These are phyloP conservation scores for Fusarium sp. DNA, from an alignment of 2,329 filamentous ascomycete species.

Conservation along the genomic window DNA sequence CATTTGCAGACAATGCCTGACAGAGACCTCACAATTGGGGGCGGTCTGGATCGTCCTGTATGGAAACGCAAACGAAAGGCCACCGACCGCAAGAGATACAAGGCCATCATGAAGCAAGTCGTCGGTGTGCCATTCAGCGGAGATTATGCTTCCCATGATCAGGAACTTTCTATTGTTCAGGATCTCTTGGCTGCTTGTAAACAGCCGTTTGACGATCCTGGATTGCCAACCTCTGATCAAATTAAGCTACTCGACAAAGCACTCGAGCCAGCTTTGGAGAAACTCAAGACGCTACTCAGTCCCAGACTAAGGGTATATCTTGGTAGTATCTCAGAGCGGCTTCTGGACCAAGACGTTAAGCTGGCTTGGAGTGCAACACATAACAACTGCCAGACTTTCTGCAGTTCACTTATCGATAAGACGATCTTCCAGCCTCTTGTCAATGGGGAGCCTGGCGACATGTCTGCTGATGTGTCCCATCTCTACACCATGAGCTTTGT, in stretches of 20 bases:
- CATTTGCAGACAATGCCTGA: slow-evolving; percentile 33
- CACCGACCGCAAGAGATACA: slow-evolving; percentile 45
- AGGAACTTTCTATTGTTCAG: slow-evolving; percentile 44
- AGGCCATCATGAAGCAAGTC: slow-evolving; percentile 53
- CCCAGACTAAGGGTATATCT: slow-evolving; percentile 45
- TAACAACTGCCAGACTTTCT: slow-evolving; percentile 54
- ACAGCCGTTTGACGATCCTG: slow-evolving; percentile 34
- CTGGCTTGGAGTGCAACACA: slow-evolving; percentile 45
- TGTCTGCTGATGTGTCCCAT: background rate
- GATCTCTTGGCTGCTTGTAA: slow-evolving; percentile 40
- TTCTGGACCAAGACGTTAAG: slow-evolving; percentile 41
- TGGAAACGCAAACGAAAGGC: slow-evolving; percentile 23
- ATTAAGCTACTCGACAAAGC: slow-evolving; percentile 15
- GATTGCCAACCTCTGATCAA: slow-evolving; percentile 19
- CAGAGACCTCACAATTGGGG: slow-evolving; percentile 29
- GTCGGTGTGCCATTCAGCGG: slow-evolving; percentile 50
- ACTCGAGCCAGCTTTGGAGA: slow-evolving; percentile 21
- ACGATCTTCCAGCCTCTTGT: slow-evolving; percentile 44
- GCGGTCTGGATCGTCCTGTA: slow-evolving; percentile 7
- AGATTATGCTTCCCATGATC: slow-evolving; percentile 32
- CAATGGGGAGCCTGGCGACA: background rate
- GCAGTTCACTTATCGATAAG: slow-evolving; percentile 48
- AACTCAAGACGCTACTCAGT: slow-evolving; percentile 40
- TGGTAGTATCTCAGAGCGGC: slow-evolving; percentile 41
- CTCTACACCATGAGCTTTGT: slow-evolving; percentile 55